Evolutionary conservation across 2,329 filamentous ascomycete species (phyloP), one percentile per base, ranked within the genome.

Genomic region (Ophiostoma australiae): DNA sequence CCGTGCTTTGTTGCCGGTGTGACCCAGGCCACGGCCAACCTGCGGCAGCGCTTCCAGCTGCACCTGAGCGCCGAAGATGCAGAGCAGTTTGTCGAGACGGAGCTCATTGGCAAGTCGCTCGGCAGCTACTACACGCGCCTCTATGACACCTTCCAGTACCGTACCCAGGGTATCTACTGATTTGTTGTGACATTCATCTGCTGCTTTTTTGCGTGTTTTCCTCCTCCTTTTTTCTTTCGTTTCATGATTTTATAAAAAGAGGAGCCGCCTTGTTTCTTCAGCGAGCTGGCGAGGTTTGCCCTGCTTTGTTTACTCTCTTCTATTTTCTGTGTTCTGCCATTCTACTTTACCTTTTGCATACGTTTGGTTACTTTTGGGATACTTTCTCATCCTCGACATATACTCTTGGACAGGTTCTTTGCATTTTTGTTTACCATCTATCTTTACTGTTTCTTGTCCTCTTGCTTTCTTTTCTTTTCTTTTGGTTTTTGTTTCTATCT

Each of bases 141-240:
- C 89, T 93, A 93, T 77, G 91, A 93, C 80, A 92, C 91, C 73
- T 94, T 93, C 82, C 91, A 94, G 82, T 94, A 94, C 81, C 88
- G 92, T 77, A 94, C 92, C 48, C 91, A 94, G 80, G 92, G 91
- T 75, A 94, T 94, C 80, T 94, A 94, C 80, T 94, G 70, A 58
- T 39, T 27, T 66, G 67, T 37, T 55, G 27, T 31, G 27, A 31
- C 27, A 31, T 66, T 20, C 3, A 55, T 23, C 10, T 27, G 52
- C 8, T 33, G 13, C 55, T 61, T 10, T 33, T 31, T 61, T 58
- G 20, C 7, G 7, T 31, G 13, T 17, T 61, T 48, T 27, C 27
- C 10, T 58, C 3, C 8, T 17, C n/a, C 17, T 65, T 6, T 44
- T 37, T 52, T 37, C 39, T 17, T 55, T 69, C 1, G n/a, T 69